phyloP scores from a whole-genome alignment of 2,329 filamentous ascomycete genomes.

The Aspergillus quadrilineatus region DNA sequence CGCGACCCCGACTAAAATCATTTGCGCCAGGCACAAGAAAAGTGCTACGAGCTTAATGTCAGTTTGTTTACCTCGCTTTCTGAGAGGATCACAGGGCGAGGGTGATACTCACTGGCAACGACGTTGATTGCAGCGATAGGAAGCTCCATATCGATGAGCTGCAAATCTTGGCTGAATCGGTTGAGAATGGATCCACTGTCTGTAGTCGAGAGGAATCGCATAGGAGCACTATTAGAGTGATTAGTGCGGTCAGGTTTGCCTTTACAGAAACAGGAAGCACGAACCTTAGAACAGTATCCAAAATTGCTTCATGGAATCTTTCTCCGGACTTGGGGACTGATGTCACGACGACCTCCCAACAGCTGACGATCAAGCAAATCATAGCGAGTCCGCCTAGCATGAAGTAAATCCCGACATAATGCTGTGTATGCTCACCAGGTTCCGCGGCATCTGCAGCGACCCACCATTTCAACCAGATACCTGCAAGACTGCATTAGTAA shows the following conservation, averaged over 20 bases:
- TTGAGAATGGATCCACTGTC: conserved; percentile 45
- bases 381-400: conserved; percentile 41
- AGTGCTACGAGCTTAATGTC: conserved; percentile 7
- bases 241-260: conserved; percentile 17
- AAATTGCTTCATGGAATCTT: conserved; percentile 49
- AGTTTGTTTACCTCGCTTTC: neutral
- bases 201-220: conserved; percentile 44
- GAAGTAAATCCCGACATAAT: conserved; percentile 42
- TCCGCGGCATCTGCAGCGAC: conserved; percentile 35
- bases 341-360: conserved; percentile 51
- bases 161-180: conserved; percentile 47
- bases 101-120: conserved; percentile 30
- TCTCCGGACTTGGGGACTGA: conserved; percentile 56
- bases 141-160: conserved; percentile 46
- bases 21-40: conserved; percentile 44
- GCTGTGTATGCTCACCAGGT: conserved; percentile 33
- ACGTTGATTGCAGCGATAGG: conserved; percentile 43
- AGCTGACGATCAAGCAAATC: conserved; percentile 36
- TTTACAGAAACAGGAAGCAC: neutral
- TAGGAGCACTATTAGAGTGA: conserved; percentile 33
- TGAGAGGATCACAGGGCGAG: no score
- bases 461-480: conserved; percentile 47
- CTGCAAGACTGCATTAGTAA: conserved; percentile 17
- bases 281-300: conserved; percentile 50
- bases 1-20: conserved; percentile 50